Base-by-base conservation (phyloP, 2,329 filamentous ascomycete species). In the Metarhizium guizhouense region DNA sequence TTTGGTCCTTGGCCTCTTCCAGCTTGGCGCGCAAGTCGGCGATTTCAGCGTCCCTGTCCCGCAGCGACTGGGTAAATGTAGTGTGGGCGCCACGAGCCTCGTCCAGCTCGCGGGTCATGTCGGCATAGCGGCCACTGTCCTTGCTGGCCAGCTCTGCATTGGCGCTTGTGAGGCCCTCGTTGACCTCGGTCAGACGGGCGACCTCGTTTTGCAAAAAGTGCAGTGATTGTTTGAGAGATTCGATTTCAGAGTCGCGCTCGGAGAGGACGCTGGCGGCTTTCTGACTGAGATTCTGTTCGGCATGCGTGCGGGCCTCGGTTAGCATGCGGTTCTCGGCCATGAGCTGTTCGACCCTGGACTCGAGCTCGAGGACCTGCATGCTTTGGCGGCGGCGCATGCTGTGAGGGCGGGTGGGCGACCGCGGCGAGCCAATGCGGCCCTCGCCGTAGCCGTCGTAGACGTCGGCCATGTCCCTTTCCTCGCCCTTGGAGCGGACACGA, bases 361-460 rank as follows among this genome's bases (percentile, higher is more conserved):
- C 91, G 67, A 99, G 85, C 65, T 99, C 93, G 58, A 97, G 85
- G 54, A 93, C 85, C 74, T 97, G 93, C 86, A 97, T 93, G 79
- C 93, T 97, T 74, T 96, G 94, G 68, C 93, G 89, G 69, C 93
- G 92, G 65, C 93, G 92, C 82, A 99, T 88, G 77, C 91, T 96
- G 68, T 92, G 90, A 65, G 94, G 92, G 72, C 93, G 86, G 63
- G 90, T 95, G 55, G 94, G 94, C 66, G 94, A 97, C 66, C 88
- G 85, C 67, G 93, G 91, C 69, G 91, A 95, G 69, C 86, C 86
- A 68, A 88, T 82, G 68, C 82, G 89, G 73, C 88, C 90, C 75
- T 95, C 90, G 74, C 93, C 93, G 77, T 85, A 92, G 75, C 90
- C 93, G 82, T 96, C 91, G 77, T 88, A 96, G 76, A 95, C 86